Conservation (phyloP, 176 grass and related monocot genomes). For the Neostapfia colusana region DNA sequence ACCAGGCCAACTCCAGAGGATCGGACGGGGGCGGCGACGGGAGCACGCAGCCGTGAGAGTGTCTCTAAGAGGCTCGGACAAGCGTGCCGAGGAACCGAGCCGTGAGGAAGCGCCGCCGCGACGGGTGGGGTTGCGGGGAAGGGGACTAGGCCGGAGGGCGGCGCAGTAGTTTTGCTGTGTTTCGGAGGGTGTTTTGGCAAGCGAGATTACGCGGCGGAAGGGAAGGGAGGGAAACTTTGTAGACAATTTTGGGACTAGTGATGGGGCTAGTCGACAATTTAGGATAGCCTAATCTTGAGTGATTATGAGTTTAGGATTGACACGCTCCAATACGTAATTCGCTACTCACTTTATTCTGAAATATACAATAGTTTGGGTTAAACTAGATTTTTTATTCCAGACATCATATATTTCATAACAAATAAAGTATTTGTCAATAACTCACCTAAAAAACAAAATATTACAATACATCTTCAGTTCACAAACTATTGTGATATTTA, state of each 20-base stretch:
- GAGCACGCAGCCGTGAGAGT: background rate
- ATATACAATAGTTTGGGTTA: too few species aligned
- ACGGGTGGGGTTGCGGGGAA: background rate
- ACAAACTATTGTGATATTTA: background rate
- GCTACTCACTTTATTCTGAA: too few species aligned
- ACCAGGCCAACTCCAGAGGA: slow-evolving; percentile 8
- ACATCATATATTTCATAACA: too few species aligned
- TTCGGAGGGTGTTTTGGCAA: background rate
- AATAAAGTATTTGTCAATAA: background rate
- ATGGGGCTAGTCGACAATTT: background rate
- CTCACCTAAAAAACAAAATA: background rate
- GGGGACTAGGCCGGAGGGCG: background rate
- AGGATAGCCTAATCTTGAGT: background rate
- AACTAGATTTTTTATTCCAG: too few species aligned
- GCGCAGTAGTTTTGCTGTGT: background rate
- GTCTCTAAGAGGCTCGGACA: background rate
- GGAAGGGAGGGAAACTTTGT: background rate
- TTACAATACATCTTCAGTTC: background rate
- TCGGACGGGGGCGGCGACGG: background rate
- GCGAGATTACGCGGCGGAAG: background rate
- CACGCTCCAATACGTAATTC: background rate
- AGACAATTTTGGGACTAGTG: background rate
- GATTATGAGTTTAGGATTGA: background rate
- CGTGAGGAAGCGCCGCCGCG: slow-evolving; percentile 32
- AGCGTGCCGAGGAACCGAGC: background rate